phyloP scores from a whole-genome alignment of 148 eudicot species.

The Vaccinium myrtillus region DNA sequence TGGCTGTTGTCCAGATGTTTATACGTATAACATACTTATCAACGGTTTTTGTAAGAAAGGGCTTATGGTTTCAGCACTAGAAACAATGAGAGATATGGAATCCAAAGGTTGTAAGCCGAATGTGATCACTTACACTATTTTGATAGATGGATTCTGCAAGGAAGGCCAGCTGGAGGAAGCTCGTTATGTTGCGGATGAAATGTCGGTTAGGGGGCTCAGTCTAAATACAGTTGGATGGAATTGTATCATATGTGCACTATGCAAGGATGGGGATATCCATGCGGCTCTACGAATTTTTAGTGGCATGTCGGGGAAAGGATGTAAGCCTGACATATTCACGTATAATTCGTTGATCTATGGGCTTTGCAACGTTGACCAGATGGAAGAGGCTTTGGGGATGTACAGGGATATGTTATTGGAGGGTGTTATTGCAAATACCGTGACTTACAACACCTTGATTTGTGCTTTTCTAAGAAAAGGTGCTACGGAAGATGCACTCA shows the following conservation, averaged over 20 bases:
- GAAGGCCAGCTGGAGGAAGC: constrained; percentile 60
- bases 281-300: constrained; percentile 52
- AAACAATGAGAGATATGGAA: constrained; percentile 60
- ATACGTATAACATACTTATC: constrained; percentile 73
- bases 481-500: constrained; percentile 62
- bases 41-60: constrained; percentile 72
- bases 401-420: constrained; percentile 79
- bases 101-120: constrained; percentile 57
- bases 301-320: constrained; percentile 59
- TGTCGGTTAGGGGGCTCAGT: constrained; percentile 61
- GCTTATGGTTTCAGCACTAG: constrained; percentile 47
- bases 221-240: constrained; percentile 74
- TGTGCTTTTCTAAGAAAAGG: constrained; percentile 64
- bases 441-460: constrained; percentile 85
- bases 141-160: constrained; percentile 78
- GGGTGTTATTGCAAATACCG: constrained; percentile 85
- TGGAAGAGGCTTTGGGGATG: constrained; percentile 66
- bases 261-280: constrained; percentile 52
- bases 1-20: constrained; percentile 61
- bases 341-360: constrained; percentile 81
- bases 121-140: constrained; percentile 55
- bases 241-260: constrained; percentile 66
- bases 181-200: constrained; percentile 42
- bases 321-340: constrained; percentile 76
- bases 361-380: constrained; percentile 59